Conservation (phyloP, 441 rosid species). For the Adansonia madagascariensis region DNA sequence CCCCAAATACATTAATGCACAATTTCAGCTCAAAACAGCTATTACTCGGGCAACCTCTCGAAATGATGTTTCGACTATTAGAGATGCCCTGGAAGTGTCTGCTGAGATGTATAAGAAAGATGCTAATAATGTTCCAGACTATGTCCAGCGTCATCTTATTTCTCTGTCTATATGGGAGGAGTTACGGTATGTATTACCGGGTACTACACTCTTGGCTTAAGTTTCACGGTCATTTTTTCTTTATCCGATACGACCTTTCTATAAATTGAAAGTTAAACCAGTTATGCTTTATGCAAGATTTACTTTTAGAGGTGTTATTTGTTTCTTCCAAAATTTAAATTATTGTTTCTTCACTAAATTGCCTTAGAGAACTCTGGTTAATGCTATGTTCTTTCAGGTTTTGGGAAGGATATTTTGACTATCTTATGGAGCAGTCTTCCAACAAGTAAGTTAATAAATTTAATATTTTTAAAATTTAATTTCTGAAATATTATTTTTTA, state of each 20-base stretch:
- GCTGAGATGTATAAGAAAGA: constrained; percentile 97
- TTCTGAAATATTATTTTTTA: constrained; percentile 20
- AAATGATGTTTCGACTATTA: constrained; percentile 81
- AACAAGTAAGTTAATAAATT: constrained; percentile 63
- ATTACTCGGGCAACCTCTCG: constrained; percentile 91
- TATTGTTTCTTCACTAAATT: constrained; percentile 1
- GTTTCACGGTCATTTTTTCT: constrained; percentile 15
- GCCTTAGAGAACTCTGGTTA: constrained; percentile 13
- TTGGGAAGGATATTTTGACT: constrained; percentile 97
- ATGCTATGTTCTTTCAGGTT: constrained; percentile 60
- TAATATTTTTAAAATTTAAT: constrained; percentile 20
- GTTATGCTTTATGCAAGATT: background rate
- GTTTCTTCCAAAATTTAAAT: constrained; percentile 6
- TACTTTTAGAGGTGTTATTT: constrained; percentile 15
- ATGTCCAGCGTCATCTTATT: constrained; percentile 94
- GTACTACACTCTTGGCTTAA: constrained; percentile 19
- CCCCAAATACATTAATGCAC: constrained; percentile 23
- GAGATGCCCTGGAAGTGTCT: constrained; percentile 97
- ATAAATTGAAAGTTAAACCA: constrained; percentile 17
- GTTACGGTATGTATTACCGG: constrained; percentile 57
- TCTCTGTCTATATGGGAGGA: constrained; percentile 98
- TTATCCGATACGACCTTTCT: constrained; percentile 6
- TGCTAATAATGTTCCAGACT: constrained; percentile 86
- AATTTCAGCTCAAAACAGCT: constrained; percentile 90
- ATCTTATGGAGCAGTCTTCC: constrained; percentile 84